Conservation (phyloP, 352 stramenopile species). For the Phytophthora foliorum region DNA sequence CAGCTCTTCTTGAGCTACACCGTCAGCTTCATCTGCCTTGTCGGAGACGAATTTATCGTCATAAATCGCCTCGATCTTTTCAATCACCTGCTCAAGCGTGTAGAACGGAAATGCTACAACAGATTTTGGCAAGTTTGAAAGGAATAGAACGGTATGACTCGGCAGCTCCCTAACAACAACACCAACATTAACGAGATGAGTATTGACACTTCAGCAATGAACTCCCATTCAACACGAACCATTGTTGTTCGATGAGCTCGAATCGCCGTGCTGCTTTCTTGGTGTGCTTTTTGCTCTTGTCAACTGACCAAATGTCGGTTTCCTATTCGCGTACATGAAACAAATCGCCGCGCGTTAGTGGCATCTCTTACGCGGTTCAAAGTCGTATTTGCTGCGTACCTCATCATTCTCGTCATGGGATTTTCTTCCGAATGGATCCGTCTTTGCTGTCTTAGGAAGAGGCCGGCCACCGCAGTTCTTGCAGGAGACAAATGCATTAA, state of each 20-base stretch:
- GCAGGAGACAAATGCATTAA: constrained; percentile 76
- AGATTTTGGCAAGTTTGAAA: constrained; percentile 79
- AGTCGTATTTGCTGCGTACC: constrained; percentile 13
- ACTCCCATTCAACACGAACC: constrained; percentile 28
- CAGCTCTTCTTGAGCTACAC: constrained; percentile 67
- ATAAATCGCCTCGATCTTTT: constrained; percentile 79
- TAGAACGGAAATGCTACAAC: constrained; percentile 81
- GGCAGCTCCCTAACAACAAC: constrained; percentile 54
- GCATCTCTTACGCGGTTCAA: background rate
- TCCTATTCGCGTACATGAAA: constrained; percentile 45
- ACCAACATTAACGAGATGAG: background rate
- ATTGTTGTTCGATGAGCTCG: constrained; percentile 59
- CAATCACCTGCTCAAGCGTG: constrained; percentile 53
- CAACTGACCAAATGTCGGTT: constrained; percentile 70
- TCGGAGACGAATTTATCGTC: constrained; percentile 81
- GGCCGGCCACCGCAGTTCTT: constrained; percentile 74
- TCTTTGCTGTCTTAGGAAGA: constrained; percentile 39
- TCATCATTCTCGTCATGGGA: constrained; percentile 24
- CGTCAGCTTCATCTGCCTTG: constrained; percentile 63
- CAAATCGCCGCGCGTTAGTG: too few relatives aligned
- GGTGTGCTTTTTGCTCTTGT: constrained; percentile 48
- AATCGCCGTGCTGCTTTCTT: constrained; percentile 57
- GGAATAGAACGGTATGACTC: constrained; percentile 56
- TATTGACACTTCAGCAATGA: background rate
- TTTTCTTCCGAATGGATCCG: constrained; percentile 21